Conservation (phyloP, 2,329 filamentous ascomycete genomes). For the Aphanoascus verrucosus region DNA sequence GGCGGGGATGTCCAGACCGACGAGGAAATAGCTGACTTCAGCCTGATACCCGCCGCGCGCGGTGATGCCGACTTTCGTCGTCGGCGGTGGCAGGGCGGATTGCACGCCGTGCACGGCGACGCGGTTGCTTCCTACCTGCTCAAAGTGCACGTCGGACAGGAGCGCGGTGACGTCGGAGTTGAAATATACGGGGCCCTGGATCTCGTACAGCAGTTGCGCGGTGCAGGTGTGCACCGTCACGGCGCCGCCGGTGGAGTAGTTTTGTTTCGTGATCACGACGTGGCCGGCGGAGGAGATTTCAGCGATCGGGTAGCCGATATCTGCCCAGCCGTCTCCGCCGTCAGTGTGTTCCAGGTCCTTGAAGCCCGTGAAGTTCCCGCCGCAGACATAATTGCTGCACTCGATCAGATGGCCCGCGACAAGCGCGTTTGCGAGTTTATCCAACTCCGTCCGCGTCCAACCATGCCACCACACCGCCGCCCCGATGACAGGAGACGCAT, state of each 20-base stretch:
- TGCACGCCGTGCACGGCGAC: conserved; percentile 41
- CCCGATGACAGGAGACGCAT: conserved; percentile 37
- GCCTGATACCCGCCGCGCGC: conserved; percentile 40
- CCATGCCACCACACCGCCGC: conserved; percentile 35
- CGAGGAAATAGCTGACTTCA: conserved; percentile 37
- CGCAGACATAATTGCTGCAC: conserved; percentile 35
- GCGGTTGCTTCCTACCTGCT: conserved; percentile 41
- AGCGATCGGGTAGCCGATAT: conserved; percentile 40
- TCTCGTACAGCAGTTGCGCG: conserved; percentile 45
- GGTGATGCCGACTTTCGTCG: conserved; percentile 42
- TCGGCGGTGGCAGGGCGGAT: conserved; percentile 36
- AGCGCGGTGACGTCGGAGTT: conserved; percentile 48
- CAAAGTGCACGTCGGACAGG: conserved; percentile 42
- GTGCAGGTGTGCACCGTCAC: conserved; percentile 42
- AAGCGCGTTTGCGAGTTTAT: conserved; percentile 33
- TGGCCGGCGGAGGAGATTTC: conserved; percentile 35
- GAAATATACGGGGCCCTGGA: conserved; percentile 47
- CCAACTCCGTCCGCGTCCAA: conserved; percentile 31
- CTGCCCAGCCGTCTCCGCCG: conserved; percentile 30
- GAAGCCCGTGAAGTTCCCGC: conserved; percentile 38
- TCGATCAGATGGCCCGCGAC: conserved; percentile 33
- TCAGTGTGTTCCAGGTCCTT: conserved; percentile 26
- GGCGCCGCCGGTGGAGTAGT: conserved; percentile 29
- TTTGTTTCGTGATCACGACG: conserved; percentile 38
- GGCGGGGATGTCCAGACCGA: conserved; percentile 36